phyloP scores from a whole-genome alignment of 164 flowering plant genomes.

The Vitis labrusca region DNA sequence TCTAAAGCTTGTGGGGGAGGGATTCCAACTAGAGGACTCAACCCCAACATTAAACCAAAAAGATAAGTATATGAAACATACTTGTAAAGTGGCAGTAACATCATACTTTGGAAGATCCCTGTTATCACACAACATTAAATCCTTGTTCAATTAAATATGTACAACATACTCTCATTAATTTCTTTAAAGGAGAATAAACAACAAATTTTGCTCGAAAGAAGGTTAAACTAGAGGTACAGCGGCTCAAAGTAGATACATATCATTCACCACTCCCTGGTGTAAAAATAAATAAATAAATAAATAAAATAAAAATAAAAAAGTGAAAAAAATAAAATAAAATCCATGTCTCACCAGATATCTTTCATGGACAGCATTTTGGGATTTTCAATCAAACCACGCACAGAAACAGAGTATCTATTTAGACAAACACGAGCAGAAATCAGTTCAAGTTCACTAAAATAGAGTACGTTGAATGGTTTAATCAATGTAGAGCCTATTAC shows the following conservation, averaged over 20 bases:
- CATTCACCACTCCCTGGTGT: background rate
- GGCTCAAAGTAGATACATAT: background rate
- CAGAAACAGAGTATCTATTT: constrained; percentile 63
- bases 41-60: background rate
- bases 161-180: background rate
- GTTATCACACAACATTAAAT: constrained; percentile 18
- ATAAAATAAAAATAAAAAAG: background rate
- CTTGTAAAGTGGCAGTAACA: constrained; percentile 90
- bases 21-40: background rate
- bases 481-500: constrained; percentile 27
- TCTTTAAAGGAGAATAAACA: background rate
- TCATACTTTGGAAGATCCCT: constrained; percentile 87
- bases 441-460: constrained; percentile 8
- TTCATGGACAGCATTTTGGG: constrained; percentile 67
- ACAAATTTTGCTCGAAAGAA: background rate
- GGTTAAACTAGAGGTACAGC: background rate
- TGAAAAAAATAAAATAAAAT: background rate
- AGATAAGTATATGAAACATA: constrained; percentile 15
- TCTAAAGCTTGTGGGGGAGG: background rate
- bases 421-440: constrained; percentile 12
- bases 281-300: background rate
- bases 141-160: constrained; percentile 5
- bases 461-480: background rate
- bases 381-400: constrained; percentile 60
- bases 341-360: constrained; percentile 64